These are phyloP conservation scores for Aureobasidium sp. DNA, from an alignment of 2,329 filamentous ascomycete genomes.

Conservation along the genomic window DNA sequence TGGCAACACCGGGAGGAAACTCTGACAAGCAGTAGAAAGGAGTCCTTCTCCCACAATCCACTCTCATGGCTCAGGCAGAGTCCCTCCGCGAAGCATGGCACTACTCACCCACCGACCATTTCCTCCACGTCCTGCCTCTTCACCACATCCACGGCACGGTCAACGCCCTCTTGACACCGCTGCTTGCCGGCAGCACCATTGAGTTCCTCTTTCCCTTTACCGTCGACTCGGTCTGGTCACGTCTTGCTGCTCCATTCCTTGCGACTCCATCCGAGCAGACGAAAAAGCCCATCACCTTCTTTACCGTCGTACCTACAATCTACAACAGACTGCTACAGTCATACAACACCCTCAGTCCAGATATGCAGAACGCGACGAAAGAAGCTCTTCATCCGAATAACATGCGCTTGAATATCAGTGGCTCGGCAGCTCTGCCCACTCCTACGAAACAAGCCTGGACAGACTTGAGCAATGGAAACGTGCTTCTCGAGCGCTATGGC, in stretches of 20 bases:
- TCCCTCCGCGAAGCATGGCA: conserved; percentile 82
- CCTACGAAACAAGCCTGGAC: conserved; percentile 80
- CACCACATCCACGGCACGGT: conserved; percentile 97
- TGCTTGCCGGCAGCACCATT: conserved; percentile 77
- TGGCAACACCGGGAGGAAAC: too few species aligned
- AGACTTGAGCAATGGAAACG: conserved; percentile 69
- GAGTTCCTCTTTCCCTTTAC: conserved; percentile 97
- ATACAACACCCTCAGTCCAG: conserved; percentile 51
- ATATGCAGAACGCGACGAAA: conserved; percentile 57
- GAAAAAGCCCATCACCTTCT: conserved; percentile 66
- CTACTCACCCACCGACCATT: conserved; percentile 66
- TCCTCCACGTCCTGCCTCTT: conserved; percentile 85
- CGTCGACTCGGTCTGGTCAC: conserved; percentile 72
- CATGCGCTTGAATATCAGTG: conserved; percentile 85
- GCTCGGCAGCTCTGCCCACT: conserved; percentile 85
- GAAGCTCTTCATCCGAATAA: conserved; percentile 63
- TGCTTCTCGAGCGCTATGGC: conserved; percentile 89
- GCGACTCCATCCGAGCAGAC: conserved; percentile 18
- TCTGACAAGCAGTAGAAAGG: conserved; percentile 57
- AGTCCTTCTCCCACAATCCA: conserved; percentile 71
- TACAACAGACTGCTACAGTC: conserved; percentile 77
- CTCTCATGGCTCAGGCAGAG: conserved; percentile 71
- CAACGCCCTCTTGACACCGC: conserved; percentile 80
- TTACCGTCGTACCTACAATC: conserved; percentile 92
- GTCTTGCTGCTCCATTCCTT: conserved; percentile 77